Conservation (phyloP, 2,329 filamentous ascomycete genomes). For the Fusarium nisikadoi region DNA sequence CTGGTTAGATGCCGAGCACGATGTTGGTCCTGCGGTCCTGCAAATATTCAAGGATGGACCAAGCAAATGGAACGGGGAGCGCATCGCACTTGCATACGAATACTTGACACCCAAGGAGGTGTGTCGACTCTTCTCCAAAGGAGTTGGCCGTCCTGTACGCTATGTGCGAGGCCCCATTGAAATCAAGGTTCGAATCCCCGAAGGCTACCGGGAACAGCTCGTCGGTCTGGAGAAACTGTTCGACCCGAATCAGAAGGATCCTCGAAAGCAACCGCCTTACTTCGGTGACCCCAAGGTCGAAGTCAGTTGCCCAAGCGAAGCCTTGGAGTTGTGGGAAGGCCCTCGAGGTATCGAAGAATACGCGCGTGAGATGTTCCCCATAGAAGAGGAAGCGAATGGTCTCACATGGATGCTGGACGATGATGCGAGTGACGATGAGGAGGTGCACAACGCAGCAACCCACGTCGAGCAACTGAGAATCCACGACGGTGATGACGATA, state of each 20-base stretch:
- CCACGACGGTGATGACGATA: conserved; percentile 55
- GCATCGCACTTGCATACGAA: conserved; percentile 91
- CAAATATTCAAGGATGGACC: conserved; percentile 96
- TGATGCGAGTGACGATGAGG: conserved; percentile 56
- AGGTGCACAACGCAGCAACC: conserved; percentile 49
- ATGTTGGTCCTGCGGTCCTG: conserved; percentile 89
- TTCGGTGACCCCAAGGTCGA: conserved; percentile 69
- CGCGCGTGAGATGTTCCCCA: conserved; percentile 89
- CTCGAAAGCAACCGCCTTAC: conserved; percentile 69
- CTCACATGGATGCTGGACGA: conserved; percentile 87
- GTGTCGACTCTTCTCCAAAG: conserved; percentile 81
- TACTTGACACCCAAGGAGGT: conserved; percentile 85
- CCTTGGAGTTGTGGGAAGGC: conserved; percentile 89
- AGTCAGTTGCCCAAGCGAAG: conserved; percentile 75
- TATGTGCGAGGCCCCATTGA: conserved; percentile 85
- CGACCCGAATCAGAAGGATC: conserved; percentile 60
- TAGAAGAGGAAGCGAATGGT: conserved; percentile 95
- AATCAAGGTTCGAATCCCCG: conserved; percentile 85
- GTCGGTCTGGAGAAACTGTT: conserved; percentile 73
- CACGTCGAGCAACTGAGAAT: conserved; percentile 54
- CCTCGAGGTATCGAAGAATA: conserved; percentile 93
- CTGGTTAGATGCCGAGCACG: conserved; percentile 96
- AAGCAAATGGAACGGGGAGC: conserved; percentile 79
- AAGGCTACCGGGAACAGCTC: conserved; percentile 89
- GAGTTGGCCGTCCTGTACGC: conserved; percentile 78